Conservation (phyloP, 345 rosid species). For the Hypericum androsaemum region DNA sequence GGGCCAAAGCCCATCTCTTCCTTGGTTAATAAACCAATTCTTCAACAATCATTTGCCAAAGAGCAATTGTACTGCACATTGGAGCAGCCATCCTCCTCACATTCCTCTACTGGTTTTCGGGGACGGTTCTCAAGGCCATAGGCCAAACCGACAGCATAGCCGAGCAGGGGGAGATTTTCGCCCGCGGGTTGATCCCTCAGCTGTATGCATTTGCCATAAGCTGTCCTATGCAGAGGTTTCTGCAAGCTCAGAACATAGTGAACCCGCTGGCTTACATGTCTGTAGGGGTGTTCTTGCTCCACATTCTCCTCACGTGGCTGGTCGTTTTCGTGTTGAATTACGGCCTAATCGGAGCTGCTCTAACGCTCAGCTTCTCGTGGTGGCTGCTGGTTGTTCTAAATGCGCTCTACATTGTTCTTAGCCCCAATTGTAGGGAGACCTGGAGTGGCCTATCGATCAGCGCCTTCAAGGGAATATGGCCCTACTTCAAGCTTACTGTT, state of each 20-base stretch:
- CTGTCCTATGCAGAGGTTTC: constrained; percentile 85
- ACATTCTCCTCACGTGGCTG: constrained; percentile 56
- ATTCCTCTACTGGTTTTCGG: constrained; percentile 60
- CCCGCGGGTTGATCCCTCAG: constrained; percentile 70
- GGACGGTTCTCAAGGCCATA: constrained; percentile 38
- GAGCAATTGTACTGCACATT: constrained; percentile 73
- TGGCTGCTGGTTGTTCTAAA: constrained; percentile 51
- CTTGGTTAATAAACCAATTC: no score
- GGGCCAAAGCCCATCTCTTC: no score
- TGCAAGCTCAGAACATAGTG: constrained; percentile 93
- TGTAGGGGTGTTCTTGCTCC: constrained; percentile 58
- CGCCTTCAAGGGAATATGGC: constrained; percentile 79
- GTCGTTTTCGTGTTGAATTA: constrained; percentile 36
- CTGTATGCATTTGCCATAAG: constrained; percentile 66
- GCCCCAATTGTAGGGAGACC: constrained; percentile 66
- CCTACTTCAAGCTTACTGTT: constrained; percentile 77
- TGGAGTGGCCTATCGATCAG: constrained; percentile 67
- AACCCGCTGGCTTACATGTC: constrained; percentile 84
- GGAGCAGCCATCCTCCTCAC: constrained; percentile 64
- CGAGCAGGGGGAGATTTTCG: constrained; percentile 56
- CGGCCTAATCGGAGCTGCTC: constrained; percentile 74
- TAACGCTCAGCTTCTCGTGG: constrained; percentile 66
- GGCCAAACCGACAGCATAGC: constrained; percentile 64
- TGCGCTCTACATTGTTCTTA: constrained; percentile 46
- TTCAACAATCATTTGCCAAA: constrained; percentile 77